Evolutionary conservation across 2,329 filamentous ascomycete species (phyloP), one percentile per base, ranked within the genome.

Genomic region (Cytospora chrysosperma): DNA sequence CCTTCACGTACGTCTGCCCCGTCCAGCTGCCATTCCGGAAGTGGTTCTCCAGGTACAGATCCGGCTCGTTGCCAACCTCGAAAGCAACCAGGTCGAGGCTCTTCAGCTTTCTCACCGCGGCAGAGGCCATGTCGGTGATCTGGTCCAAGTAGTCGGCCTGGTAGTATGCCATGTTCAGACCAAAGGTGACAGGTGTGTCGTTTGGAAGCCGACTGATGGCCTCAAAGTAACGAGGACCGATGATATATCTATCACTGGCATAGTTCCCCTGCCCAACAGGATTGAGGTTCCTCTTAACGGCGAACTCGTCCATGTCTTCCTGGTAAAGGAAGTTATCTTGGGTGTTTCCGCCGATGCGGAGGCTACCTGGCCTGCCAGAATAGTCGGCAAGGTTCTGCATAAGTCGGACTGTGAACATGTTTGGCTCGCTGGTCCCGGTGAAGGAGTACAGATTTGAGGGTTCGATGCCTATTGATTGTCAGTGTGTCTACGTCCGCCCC

Each of bases 121-220:
- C 53, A 12, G 32, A 28, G 19, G 53, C 53, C 53, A 56, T 56
- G 15, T 28, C 30, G 19, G 19, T 56, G 28, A 56, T 24, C 30
- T 56, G 53, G 21, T 34, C 53, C 15, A 56, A 7, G 17, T 56
- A 37, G 24, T 56, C 53, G 32, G 53, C 28, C 53, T 56, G 28
- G 30, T 56, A 56, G 28, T 56, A 56, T 6, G 53, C 53, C 53
- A 56, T 56, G 53, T 56, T 56, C 28, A 56, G 30, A 6, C 53
- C 53, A 10, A 56, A 56, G 26, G 30, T 56, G 28, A 56, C 40
- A n/a, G 53, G 53, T n/a, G 27, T 56, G 53, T 32, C 17, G 28
- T 4, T 24, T 15, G 53, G 53, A 21, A 56, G 40, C 2, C 53
- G 53, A 10, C 37, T 34, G 13, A 56, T 56, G 53, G 53, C 53